Conservation (phyloP, 78 protist species). For the Polysphondylium violaceum region DNA sequence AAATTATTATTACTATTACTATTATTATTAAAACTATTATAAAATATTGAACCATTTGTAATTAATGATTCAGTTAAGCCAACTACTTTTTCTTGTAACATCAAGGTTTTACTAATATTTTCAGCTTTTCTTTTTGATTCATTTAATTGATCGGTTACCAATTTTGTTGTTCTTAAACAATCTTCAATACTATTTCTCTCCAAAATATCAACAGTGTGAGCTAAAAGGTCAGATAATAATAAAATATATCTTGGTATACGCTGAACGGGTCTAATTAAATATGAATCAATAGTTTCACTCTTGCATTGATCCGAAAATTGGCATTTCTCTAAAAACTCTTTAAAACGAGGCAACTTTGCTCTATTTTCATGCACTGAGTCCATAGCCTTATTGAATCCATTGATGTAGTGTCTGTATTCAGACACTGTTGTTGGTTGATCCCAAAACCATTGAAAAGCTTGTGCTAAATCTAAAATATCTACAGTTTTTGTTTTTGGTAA, state of each 20-base stretch:
- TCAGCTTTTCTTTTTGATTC: slow-evolving; percentile 72
- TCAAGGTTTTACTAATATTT: slow-evolving; percentile 15
- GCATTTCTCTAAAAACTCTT: slow-evolving; percentile 73
- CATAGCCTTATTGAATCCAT: slow-evolving; percentile 72
- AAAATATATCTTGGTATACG: slow-evolving; percentile 75
- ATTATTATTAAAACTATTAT: too few species aligned
- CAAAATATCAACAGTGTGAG: slow-evolving; percentile 48
- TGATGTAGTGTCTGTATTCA: slow-evolving; percentile 51
- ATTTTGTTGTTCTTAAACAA: slow-evolving; percentile 33
- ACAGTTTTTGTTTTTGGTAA: background rate
- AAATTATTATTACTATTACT: slow-evolving; percentile 4
- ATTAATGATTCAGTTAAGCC: slow-evolving; percentile 28
- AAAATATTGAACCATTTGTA: too few species aligned
- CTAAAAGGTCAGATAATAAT: slow-evolving; percentile 52
- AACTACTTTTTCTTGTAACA: slow-evolving; percentile 23
- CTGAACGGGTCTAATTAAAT: slow-evolving; percentile 78
- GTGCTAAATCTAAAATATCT: slow-evolving; percentile 51
- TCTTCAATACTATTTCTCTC: slow-evolving; percentile 50
- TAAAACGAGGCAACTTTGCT: slow-evolving; percentile 47
- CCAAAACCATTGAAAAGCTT: slow-evolving; percentile 71
- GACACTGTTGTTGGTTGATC: slow-evolving; percentile 54
- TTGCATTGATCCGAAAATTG: slow-evolving; percentile 80
- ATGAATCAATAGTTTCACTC: slow-evolving; percentile 65
- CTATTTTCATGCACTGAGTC: slow-evolving; percentile 62
- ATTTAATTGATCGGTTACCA: slow-evolving; percentile 47